Conservation (phyloP, 306 rosid species). For the Sindora glabra region DNA sequence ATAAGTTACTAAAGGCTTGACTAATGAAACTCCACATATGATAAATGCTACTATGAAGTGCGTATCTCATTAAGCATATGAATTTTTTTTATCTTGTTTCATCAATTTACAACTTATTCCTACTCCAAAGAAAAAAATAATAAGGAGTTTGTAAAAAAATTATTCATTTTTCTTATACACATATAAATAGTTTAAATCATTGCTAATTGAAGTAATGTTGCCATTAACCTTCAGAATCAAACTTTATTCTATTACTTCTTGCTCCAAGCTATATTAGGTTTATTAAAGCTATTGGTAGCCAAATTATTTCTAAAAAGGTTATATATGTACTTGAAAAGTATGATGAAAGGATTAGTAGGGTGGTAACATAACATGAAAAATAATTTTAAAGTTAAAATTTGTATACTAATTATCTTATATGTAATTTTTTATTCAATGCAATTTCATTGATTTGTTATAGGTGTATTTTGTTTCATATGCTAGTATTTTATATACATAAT, state of each 20-base stretch:
- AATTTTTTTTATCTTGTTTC: conserved; percentile 83
- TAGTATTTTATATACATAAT: no score
- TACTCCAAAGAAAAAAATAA: conserved; percentile 57
- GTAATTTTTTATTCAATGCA: neutral
- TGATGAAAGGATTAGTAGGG: conserved; percentile 71
- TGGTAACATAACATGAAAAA: conserved; percentile 80
- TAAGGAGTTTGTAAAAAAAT: conserved; percentile 71
- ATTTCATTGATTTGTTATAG: conserved; percentile 12
- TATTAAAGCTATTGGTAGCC: conserved; percentile 78
- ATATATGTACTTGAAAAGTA: no score
- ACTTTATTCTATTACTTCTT: neutral
- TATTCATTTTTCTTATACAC: conserved; percentile 10
- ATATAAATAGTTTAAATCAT: conserved; percentile 6
- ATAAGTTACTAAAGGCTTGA: conserved; percentile 71
- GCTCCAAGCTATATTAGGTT: conserved; percentile 84
- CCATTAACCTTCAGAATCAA: neutral
- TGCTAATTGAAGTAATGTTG: neutral
- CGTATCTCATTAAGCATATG: conserved; percentile 92
- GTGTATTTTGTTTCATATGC: conserved; percentile 10
- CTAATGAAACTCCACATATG: no score
- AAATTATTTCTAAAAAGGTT: conserved; percentile 72
- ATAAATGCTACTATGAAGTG: conserved; percentile 82
- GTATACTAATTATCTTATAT: no score
- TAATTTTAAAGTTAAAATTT: conserved; percentile 79
- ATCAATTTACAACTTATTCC: conserved; percentile 54